These are phyloP conservation scores for Xerocomus amazonicus DNA, from an alignment of 1,284 basidiomycete genomes.

Conservation along the genomic window DNA sequence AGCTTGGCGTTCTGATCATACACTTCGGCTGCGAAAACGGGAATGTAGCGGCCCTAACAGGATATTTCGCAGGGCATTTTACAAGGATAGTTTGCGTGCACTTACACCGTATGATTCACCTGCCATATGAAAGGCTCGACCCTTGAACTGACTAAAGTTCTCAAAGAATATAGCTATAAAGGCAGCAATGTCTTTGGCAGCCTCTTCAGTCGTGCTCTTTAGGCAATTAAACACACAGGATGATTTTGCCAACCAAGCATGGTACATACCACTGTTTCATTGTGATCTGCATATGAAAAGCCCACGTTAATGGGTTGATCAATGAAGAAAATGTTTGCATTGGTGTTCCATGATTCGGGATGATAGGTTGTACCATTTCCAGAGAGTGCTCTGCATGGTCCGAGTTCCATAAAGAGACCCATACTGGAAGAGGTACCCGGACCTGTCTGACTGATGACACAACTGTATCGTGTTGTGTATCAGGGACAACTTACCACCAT, in stretches of 20 bases:
- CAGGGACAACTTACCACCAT: constrained; percentile 29
- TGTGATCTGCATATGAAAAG: constrained; percentile 64
- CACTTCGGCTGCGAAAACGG: constrained; percentile 76
- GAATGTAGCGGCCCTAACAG: constrained; percentile 74
- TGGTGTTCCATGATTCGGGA: constrained; percentile 59
- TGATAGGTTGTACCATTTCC: constrained; percentile 46
- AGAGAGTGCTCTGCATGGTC: constrained; percentile 36
- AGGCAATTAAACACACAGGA: not conserved
- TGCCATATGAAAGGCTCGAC: constrained; percentile 56
- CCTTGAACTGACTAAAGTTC: constrained; percentile 54
- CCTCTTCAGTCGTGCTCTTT: constrained; percentile 53
- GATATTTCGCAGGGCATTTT: not conserved
- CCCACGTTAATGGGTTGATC: constrained; percentile 72
- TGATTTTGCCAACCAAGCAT: not conserved
- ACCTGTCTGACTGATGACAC: constrained; percentile 11
- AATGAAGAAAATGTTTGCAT: constrained; percentile 62
- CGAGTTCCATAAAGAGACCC: constrained; percentile 38
- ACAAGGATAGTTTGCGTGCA: not conserved
- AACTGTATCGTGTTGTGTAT: constrained; percentile 29
- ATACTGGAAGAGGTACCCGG: constrained; percentile 27
- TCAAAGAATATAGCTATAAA: constrained; percentile 68
- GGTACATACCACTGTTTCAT: constrained; percentile 45
- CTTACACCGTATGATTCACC: constrained; percentile 59
- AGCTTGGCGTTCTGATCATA: constrained; percentile 73
- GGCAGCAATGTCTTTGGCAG: constrained; percentile 59